Evolutionary conservation across 495 filamentous ascomycete species (phyloP).

Genomic region (Hypoxylon perforatum): DNA sequence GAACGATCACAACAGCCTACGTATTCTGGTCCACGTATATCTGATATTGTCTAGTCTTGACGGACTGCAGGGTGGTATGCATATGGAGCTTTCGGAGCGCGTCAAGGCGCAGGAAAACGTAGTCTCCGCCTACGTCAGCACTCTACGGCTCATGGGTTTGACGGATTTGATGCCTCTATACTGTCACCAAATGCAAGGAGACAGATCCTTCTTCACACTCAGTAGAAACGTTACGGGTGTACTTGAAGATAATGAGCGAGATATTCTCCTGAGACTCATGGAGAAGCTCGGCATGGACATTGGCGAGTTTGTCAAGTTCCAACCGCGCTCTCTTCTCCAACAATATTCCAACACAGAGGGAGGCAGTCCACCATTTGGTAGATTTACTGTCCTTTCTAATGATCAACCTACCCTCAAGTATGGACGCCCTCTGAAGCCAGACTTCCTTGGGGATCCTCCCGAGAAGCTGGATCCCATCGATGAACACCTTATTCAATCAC

Average conservation of each 20-base stretch:
- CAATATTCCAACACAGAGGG: constrained; percentile 45
- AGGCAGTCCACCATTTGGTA: constrained; percentile 46
- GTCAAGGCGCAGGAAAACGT: constrained; percentile 66
- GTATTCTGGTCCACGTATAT: constrained; percentile 71
- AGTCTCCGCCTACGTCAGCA: constrained; percentile 84
- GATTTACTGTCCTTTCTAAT: constrained; percentile 62
- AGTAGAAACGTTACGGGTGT: constrained; percentile 68
- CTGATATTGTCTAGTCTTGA: constrained; percentile 61
- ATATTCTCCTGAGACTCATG: constrained; percentile 71
- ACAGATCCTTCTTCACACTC: constrained; percentile 60
- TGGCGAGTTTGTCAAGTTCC: constrained; percentile 60
- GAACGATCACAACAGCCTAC: constrained; percentile 66
- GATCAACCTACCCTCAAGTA: constrained; percentile 57
- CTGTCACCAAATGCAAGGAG: constrained; percentile 74
- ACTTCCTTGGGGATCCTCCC: constrained; percentile 72
- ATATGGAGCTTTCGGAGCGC: constrained; percentile 48
- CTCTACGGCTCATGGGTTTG: constrained; percentile 74
- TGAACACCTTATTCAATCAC: constrained; percentile 75
- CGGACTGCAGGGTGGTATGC: constrained; percentile 56
- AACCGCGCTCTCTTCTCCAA: constrained; percentile 65
- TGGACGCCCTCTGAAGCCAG: constrained; percentile 64
- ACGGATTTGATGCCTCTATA: constrained; percentile 86
- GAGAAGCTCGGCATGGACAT: constrained; percentile 64
- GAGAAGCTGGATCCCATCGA: constrained; percentile 66
- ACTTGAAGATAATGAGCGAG: constrained; percentile 53